Percentiles rank a stretch among this genome's conserved stretches.
Evolutionary conservation across 2,329 filamentous ascomycete genomes (phyloP).

Genomic region (Cercospora sp.): DNA sequence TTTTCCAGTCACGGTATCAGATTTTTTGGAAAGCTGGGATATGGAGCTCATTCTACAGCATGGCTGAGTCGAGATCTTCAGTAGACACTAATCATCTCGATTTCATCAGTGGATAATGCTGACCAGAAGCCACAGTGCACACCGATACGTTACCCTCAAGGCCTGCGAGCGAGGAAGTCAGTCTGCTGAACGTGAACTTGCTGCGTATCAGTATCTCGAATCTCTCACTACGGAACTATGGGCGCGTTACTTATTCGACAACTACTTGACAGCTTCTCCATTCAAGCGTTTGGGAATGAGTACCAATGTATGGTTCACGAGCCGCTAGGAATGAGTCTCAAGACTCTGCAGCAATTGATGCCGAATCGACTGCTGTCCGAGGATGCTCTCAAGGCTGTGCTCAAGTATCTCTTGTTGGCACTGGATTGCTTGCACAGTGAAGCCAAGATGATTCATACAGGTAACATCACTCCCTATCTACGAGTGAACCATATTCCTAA

Average conservation of each 20-base stretch:
- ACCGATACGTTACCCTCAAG: slow-evolving; percentile 11
- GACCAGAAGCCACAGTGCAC: neutral
- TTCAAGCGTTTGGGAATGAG: neutral
- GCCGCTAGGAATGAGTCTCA: slow-evolving; percentile 1
- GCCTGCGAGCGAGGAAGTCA: slow-evolving; percentile 13
- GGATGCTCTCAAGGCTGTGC: slow-evolving; percentile 3
- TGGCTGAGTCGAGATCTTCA: slow-evolving; percentile 10
- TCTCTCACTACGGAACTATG: neutral
- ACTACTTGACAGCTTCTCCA: neutral
- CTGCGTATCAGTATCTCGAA: slow-evolving; percentile 9
- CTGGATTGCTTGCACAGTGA: slow-evolving; percentile 9
- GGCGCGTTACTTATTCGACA: slow-evolving; percentile 3
- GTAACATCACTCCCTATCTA: neutral
- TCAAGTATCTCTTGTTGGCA: neutral
- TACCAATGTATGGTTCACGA: slow-evolving; percentile 6
- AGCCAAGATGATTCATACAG: slow-evolving; percentile 7
- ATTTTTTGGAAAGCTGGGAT: slow-evolving; percentile 14
- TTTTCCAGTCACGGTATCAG: slow-evolving; percentile 10
- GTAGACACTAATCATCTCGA: too few relatives aligned
- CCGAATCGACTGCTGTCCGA: neutral
- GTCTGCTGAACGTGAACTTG: slow-evolving; percentile 3
- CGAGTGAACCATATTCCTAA: neutral
- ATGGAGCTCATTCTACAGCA: slow-evolving; percentile 13
- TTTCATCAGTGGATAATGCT: too few relatives aligned
- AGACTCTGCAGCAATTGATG: neutral